Conservation (phyloP, 441 rosid genomes). For the Populus hybrid region DNA sequence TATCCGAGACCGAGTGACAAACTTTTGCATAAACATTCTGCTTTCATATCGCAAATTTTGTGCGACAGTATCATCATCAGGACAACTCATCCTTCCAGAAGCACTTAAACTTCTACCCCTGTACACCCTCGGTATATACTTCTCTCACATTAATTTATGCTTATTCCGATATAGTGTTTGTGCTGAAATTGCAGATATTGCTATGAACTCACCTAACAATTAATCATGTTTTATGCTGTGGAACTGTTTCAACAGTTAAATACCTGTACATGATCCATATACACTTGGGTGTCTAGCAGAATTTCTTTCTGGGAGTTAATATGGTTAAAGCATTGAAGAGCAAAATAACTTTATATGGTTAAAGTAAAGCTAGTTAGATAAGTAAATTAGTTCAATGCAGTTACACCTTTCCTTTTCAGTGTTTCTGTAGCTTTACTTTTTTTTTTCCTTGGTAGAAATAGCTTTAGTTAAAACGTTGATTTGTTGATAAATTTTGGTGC, state of each 20-base stretch:
- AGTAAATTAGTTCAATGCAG: background rate
- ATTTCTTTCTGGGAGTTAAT: background rate
- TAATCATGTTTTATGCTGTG: background rate
- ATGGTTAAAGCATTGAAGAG: background rate
- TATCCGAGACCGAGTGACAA: constrained; percentile 79
- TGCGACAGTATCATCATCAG: constrained; percentile 93
- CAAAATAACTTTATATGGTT: background rate
- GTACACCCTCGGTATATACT: constrained; percentile 69
- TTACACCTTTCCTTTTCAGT: background rate
- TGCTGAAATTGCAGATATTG: background rate
- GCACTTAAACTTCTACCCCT: constrained; percentile 97
- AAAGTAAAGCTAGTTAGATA: background rate
- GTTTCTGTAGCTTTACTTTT: background rate
- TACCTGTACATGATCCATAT: background rate
- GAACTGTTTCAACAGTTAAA: background rate
- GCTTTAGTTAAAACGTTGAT: background rate
- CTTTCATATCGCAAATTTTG: constrained; percentile 93
- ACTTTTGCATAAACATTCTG: constrained; percentile 69
- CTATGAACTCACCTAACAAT: background rate
- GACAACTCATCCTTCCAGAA: constrained; percentile 99
- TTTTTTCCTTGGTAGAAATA: background rate
- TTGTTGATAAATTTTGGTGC: background rate
- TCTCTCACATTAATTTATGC: constrained; percentile 12
- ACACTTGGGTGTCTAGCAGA: background rate
- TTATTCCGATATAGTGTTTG: background rate